Conservation (phyloP, 2,329 filamentous ascomycete species). For the Verticillium albo-atrum region DNA sequence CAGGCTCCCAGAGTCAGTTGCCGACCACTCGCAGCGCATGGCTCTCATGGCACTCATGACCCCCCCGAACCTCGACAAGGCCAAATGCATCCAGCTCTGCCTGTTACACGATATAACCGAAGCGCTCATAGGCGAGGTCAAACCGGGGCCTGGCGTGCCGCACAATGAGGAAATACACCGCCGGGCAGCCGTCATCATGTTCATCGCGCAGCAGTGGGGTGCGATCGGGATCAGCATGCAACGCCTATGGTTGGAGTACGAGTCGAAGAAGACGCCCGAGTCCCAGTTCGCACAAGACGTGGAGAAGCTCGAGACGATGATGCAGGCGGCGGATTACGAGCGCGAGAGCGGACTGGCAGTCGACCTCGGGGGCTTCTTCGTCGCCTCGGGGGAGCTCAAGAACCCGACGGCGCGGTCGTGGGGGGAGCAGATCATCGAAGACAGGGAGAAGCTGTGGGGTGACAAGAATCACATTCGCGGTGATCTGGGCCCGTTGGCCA, state of each 20-base stretch:
- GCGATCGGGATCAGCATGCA: not conserved
- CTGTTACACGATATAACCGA: not conserved
- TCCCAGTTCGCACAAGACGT: not conserved
- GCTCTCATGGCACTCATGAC: not conserved
- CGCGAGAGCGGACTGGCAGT: not conserved
- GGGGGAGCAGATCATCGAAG: not conserved
- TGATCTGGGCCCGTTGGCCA: not conserved
- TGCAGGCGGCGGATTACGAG: not conserved
- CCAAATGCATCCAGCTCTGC: not conserved
- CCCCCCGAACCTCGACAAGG: not conserved
- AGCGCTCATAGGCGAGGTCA: constrained; percentile 1
- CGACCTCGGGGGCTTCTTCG: not conserved
- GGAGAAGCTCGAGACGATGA: not conserved
- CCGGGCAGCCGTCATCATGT: not conserved
- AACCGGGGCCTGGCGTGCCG: not conserved
- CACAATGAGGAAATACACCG: not conserved
- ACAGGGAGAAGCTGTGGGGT: not conserved
- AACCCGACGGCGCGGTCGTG: not conserved
- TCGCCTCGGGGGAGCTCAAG: not conserved
- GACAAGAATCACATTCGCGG: not conserved
- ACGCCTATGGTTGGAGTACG: not conserved
- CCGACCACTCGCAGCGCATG: not conserved
- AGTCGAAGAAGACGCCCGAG: not conserved
- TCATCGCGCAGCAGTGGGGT: not conserved
- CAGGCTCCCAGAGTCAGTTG: not conserved